phyloP scores from a whole-genome alignment of 129 eudicot species.

The Sambucus nigra region DNA sequence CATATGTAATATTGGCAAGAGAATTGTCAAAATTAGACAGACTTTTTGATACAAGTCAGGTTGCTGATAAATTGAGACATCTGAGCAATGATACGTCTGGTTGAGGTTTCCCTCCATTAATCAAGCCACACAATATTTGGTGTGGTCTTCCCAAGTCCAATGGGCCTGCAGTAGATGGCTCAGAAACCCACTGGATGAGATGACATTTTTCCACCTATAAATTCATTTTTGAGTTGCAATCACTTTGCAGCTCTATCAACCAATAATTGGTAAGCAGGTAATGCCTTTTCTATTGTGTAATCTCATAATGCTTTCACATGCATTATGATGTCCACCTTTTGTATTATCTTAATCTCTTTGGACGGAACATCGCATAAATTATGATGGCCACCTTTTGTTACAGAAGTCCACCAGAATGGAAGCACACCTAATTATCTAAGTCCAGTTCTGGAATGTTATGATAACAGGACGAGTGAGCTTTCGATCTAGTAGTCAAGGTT shows the following conservation, averaged over 20 bases:
- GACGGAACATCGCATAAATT: neutral
- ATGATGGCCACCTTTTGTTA: neutral
- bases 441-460: neutral
- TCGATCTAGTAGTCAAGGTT: neutral
- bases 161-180: neutral
- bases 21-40: slow-evolving; percentile 41
- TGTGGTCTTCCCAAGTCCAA: slow-evolving; percentile 7
- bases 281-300: slow-evolving; percentile 5
- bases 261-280: slow-evolving; percentile 17
- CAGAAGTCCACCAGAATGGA: neutral
- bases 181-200: slow-evolving; percentile 2
- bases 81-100: slow-evolving; percentile 12
- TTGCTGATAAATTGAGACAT: slow-evolving; percentile 26
- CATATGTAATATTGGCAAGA: slow-evolving; percentile 39
- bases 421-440: neutral
- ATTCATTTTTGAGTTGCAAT: slow-evolving; percentile 20
- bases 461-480: neutral
- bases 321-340: no score
- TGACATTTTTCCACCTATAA: slow-evolving; percentile 9
- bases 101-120: slow-evolving; percentile 11
- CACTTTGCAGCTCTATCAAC: slow-evolving; percentile 11
- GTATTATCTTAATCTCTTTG: neutral
- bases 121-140: neutral
- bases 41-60: slow-evolving; percentile 25
- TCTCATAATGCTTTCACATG: neutral